phyloP scores from a whole-genome alignment of 2,329 filamentous ascomycete genomes.

The Acephala macrosclerotiorum region DNA sequence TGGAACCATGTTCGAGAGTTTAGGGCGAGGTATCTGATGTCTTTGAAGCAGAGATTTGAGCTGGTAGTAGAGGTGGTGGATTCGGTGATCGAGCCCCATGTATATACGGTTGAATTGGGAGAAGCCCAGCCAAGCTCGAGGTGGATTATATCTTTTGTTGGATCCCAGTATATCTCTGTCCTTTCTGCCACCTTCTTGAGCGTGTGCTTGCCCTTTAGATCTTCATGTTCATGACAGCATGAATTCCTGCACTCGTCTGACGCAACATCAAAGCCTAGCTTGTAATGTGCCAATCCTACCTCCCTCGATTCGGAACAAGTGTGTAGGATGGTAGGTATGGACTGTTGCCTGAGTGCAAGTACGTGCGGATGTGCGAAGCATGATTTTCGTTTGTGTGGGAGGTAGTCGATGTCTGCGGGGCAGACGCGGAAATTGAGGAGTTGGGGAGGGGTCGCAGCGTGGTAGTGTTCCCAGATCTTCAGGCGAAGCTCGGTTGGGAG shows the following conservation, averaged over 20 bases:
- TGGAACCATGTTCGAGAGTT: no score
- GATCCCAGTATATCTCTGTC: background rate
- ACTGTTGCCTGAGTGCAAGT: background rate
- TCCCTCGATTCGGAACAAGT: background rate
- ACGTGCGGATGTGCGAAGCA: constrained; percentile 1
- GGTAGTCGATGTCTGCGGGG: background rate
- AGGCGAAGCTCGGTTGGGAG: constrained; percentile 1
- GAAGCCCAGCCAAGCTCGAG: background rate
- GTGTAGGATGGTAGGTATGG: background rate
- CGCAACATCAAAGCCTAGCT: background rate
- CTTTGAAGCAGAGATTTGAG: no score
- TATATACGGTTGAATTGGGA: no score
- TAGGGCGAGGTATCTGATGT: no score
- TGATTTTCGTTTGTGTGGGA: background rate
- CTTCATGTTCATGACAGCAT: background rate
- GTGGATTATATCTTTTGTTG: background rate
- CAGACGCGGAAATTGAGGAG: background rate
- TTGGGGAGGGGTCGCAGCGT: background rate
- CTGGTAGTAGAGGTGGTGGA: no score
- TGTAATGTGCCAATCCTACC: background rate
- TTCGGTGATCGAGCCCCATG: no score
- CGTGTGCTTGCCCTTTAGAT: no score
- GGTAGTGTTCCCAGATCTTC: background rate
- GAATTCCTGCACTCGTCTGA: background rate
- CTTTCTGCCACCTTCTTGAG: no score